phyloP scores from a whole-genome alignment of 257 asterid species.

The Haberlea rhodopensis region DNA sequence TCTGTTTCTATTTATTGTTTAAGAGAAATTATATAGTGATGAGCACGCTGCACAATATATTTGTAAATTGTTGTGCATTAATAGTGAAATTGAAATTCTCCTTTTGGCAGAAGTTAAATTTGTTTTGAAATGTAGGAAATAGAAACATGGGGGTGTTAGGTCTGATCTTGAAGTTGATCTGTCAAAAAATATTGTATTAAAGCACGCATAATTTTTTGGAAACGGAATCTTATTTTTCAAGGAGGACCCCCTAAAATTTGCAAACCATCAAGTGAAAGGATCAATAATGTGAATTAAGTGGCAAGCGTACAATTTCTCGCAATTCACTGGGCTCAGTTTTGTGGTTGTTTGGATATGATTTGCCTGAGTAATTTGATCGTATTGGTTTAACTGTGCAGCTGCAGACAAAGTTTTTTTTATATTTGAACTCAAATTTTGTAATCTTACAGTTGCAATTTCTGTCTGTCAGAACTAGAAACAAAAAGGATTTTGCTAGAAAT shows the following conservation, averaged over 20 bases:
- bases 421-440: constrained; percentile 7
- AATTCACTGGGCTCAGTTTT: not conserved
- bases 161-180: not conserved
- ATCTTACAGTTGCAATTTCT: constrained; percentile 29
- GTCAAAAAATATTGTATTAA: not conserved
- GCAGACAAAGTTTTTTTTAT: constrained; percentile 10
- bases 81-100: too few relatives aligned
- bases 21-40: not conserved
- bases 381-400: not conserved
- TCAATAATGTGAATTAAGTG: not conserved
- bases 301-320: not conserved
- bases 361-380: not conserved
- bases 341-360: not conserved
- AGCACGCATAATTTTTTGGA: not conserved
- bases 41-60: not conserved
- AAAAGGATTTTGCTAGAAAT: constrained; percentile 88
- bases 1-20: not conserved
- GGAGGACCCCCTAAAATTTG: not conserved
- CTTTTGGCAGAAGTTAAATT: not conserved
- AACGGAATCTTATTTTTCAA: too few relatives aligned
- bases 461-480: constrained; percentile 82
- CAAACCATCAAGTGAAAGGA: not conserved
- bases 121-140: not conserved
- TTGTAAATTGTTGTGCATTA: not conserved
- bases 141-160: not conserved